These are phyloP conservation scores for Pythium aquatile DNA, from an alignment of 352 stramenopile species.

Conservation along the genomic window DNA sequence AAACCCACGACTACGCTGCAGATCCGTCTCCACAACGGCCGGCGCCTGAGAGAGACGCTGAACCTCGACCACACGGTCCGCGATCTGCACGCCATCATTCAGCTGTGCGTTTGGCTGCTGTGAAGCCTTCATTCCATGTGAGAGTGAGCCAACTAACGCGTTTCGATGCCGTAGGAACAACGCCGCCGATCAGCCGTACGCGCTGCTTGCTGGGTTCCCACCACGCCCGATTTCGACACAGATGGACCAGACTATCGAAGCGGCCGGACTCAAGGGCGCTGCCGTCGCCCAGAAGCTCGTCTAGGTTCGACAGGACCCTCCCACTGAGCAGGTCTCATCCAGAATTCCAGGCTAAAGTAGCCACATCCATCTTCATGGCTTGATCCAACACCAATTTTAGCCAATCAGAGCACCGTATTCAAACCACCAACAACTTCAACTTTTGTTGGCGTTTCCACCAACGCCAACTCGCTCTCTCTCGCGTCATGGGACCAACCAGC, in stretches of 20 bases:
- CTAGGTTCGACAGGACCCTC: conserved; percentile 25
- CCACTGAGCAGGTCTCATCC: neutral
- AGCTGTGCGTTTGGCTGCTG: conserved; percentile 50
- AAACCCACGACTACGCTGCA: conserved; percentile 87
- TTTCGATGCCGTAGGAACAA: conserved; percentile 44
- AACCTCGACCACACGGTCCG: conserved; percentile 88
- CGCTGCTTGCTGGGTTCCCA: conserved; percentile 91
- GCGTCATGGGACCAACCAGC: neutral
- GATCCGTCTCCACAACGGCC: conserved; percentile 85
- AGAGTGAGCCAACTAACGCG: neutral
- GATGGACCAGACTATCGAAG: conserved; percentile 85
- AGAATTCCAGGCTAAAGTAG: neutral
- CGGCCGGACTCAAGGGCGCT: conserved; percentile 89
- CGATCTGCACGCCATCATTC: conserved; percentile 87
- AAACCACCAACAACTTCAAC: conserved; percentile 5
- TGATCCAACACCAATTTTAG: neutral
- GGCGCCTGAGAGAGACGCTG: conserved; percentile 75
- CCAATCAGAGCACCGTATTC: neutral
- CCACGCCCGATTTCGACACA: conserved; percentile 85
- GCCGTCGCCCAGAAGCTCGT: conserved; percentile 92
- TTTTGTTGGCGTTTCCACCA: conserved; percentile 2
- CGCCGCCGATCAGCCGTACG: conserved; percentile 79
- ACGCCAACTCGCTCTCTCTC: conserved; percentile 5
- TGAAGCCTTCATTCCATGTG: neutral
- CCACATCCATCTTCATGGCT: neutral